Base-by-base conservation (phyloP, 768 basidiomycete species). In the Fibroporia radiculosa region DNA sequence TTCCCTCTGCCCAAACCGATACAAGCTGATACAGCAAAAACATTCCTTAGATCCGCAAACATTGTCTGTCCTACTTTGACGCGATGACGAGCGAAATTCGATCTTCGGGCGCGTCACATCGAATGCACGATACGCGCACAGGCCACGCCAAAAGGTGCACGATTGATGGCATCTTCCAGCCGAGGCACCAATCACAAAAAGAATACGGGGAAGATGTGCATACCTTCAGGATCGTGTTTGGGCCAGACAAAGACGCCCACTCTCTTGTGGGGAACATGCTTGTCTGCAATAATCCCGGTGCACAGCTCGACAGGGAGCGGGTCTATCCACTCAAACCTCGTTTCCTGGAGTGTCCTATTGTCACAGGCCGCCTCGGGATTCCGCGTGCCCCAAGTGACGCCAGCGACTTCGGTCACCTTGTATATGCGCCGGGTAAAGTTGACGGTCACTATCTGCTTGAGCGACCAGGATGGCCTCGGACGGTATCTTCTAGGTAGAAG, bases 341-440 rank as follows among this genome's bases (percentile, higher is more conserved):
- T 76, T 48, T 74, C 67, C 45, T 62, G 68, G 45, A 75, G 60
- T 12, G 57, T 58, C 2, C 43, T 27, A 20, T 49, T 48, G 8
- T 56, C 48, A 35, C 71, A 70, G 16, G 61, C 67, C 14, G 50
- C 41, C 23, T 68, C 64, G 0, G 75, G 73, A 40, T 74, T 64
- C 14, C 71, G 64, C 2, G 74, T 75, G 31, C 67, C 68, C 70
- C 72, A 75, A 7, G 73, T 76, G 16, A 78, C 74, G 20, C 75
- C 75, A 27, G 75, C 75, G 13, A 74, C 69, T 51, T 78, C 74
- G 11, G 74, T 74, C 41, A 78, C 69, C 50, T 66, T 70, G 66
- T 65, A 74, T 10, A 78, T 70, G 27, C 75, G 66, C 27, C 72
- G 66, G 0, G 69, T 75, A 52, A 76, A 78, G 49, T 72, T 70